phyloP scores from a whole-genome alignment of 352 stramenopile species.

The Pythium aphanidermatum region DNA sequence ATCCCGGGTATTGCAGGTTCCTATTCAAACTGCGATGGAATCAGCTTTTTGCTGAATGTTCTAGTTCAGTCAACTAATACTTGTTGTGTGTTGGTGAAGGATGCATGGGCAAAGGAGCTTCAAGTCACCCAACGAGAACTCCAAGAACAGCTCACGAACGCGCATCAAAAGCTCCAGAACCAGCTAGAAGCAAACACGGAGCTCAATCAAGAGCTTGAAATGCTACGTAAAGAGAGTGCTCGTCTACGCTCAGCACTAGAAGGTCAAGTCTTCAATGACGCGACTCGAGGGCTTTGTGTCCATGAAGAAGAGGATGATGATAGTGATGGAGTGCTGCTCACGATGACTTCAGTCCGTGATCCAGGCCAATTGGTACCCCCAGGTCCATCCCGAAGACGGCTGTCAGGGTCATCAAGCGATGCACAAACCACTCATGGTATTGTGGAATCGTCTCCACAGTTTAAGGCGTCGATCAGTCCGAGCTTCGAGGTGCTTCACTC shows the following conservation, averaged over 20 bases:
- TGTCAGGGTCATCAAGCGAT: no score
- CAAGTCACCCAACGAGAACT: constrained; percentile 75
- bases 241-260: constrained; percentile 51
- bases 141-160: constrained; percentile 54
- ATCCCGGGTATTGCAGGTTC: constrained; percentile 67
- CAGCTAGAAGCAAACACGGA: constrained; percentile 73
- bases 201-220: constrained; percentile 59
- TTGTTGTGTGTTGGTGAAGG: no score
- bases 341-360: constrained; percentile 38
- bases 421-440: no score
- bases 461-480: constrained; percentile 52
- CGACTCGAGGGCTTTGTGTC: constrained; percentile 50
- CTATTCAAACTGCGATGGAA: constrained; percentile 16
- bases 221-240: constrained; percentile 56
- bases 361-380: constrained; percentile 7
- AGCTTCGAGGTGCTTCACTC: constrained; percentile 74
- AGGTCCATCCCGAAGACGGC: no score
- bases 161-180: constrained; percentile 58
- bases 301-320: constrained; percentile 74
- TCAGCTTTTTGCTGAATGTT: constrained; percentile 1
- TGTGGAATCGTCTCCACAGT: no score
- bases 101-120: constrained; percentile 78
- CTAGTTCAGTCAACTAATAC: no score
- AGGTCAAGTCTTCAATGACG: constrained; percentile 72
- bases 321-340: constrained; percentile 70